These are phyloP conservation scores for Paraphoma chrysanthemicola DNA, from an alignment of 2,329 filamentous ascomycete species.

Conservation along the genomic window DNA sequence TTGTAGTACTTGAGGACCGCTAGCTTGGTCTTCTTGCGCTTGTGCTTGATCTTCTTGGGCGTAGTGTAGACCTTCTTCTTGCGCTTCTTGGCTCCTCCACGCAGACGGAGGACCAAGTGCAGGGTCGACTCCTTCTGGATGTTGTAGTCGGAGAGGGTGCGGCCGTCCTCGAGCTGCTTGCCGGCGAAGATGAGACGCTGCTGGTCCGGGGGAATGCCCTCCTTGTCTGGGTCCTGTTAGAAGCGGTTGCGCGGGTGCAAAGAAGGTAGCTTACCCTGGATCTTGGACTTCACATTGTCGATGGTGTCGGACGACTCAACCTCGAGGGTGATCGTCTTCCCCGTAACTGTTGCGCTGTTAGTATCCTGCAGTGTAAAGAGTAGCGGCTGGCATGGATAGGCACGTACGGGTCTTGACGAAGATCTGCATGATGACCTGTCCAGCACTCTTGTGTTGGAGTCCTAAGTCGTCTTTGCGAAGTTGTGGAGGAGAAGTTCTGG, in stretches of 20 bases:
- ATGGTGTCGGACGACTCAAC: slow-evolving; percentile 99
- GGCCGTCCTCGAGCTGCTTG: slow-evolving; percentile 99
- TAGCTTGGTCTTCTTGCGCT: slow-evolving; percentile 99
- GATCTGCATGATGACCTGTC: slow-evolving; percentile 61
- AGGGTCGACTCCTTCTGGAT: slow-evolving; percentile 99
- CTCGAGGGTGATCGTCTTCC: slow-evolving; percentile 79
- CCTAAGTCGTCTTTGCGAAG: slow-evolving; percentile 62
- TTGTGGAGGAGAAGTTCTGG: slow-evolving; percentile 21
- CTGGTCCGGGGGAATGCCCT: slow-evolving; percentile 98
- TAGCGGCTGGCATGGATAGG: slow-evolving; percentile 77
- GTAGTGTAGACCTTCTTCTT: slow-evolving; percentile 99
- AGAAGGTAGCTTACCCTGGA: slow-evolving; percentile 62
- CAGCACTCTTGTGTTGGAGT: slow-evolving; percentile 59
- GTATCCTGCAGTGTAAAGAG: neutral
- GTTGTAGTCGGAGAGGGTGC: slow-evolving; percentile 99
- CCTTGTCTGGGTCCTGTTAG: slow-evolving; percentile 80
- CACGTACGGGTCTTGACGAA: slow-evolving; percentile 81
- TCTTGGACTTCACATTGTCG: slow-evolving; percentile 99
- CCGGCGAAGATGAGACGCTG: slow-evolving; percentile 99
- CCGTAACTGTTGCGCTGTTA: neutral
- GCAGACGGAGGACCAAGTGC: slow-evolving; percentile 95
- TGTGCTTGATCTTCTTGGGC: slow-evolving; percentile 99
- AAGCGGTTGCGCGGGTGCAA: neutral
- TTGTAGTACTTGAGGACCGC: slow-evolving; percentile 99
- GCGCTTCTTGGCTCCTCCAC: slow-evolving; percentile 97